Evolutionary conservation across 139 green algal species (phyloP), one percentile per base, ranked within the genome.

Genomic region (Micractinium sp.): DNA sequence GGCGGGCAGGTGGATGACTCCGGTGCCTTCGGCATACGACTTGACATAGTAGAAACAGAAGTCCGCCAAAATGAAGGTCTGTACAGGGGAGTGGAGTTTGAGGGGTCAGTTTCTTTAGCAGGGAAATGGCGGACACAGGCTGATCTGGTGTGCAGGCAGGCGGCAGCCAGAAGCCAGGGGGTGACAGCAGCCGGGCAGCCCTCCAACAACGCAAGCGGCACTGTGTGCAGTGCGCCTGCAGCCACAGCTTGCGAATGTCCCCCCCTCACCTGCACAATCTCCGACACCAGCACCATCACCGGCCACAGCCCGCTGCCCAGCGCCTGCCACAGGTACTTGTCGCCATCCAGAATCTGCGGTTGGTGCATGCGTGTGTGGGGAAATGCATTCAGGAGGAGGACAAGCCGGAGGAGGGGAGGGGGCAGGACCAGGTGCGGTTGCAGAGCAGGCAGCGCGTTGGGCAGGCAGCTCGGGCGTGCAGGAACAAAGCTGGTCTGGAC

Each of bases 41-140:
- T 98, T 99, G 60, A 99, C 90, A 89, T 99, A 99, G 92, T 98
- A 99, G 90, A 96, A 99, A 91, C 98, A 99, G 93, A 99, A 99
- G 94, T 99, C 98, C 7, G 97, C 97, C 73, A 99, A 92, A 93
- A 99, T 99, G 92, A 97, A 97, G 16, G 98, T 99, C 92, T 99
- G 85, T 69, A 7, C 73, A 78, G 31, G 12, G 36, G n/a, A 56
- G 31, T 16, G 22, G 5, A n/a, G n/a, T n/a, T n/a, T n/a, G n/a
- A 61, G 22, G 31, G 29, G 7, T 53, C 27, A 19, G 33, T 31
- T 13, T 20, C 74, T 35, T n/a, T 5, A 80, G 35, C 75, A 81
- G 78, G 39, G 13, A 25, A 12, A 84, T 2, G 41, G 27, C 35
- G 56, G 75, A 13, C 2, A 13, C 69, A 77, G 69, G 20, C 25